Base-by-base conservation (phyloP, 257 asterid species). In the Echium plantagineum region DNA sequence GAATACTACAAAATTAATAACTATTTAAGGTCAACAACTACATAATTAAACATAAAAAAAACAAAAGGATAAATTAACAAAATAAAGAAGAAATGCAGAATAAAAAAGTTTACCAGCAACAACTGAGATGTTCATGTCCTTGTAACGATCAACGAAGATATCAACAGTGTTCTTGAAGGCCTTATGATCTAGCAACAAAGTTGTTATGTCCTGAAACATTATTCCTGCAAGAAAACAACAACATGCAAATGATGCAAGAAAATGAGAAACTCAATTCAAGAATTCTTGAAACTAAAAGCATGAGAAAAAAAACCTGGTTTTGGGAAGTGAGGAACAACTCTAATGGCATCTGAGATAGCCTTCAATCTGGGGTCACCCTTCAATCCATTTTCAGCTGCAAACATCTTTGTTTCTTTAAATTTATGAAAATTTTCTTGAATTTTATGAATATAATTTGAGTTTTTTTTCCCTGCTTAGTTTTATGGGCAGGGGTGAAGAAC, bases 151-250 rank as follows among this genome's bases (percentile, higher is more conserved):
- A 65, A 87, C 89, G 77, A 87, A 87, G 68, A 87, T 87, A 63
- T 85, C 94, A 58, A 87, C 79, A n/a, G 89, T 75, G 61, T 85
- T 85, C 68, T 85, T 79, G 75, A 87, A 85, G 3, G 79, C 94
- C 73, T 83, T 80, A 77, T 71, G 96, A 69, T 87, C 80, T 54
- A 81, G 74, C 57, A 87, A 67, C 83, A 87, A 72, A 21, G 96
- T 81, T 46, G 94, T 87, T 57, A 87, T 87, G 62, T 85, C 96
- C 67, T 85, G 94, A 63, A 87, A 87, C 96, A 87, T 87, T 59
- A 87, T 87, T 62, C 96, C 96, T 87, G 62, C 64, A 61, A 55
- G 49, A 21, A 62, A 20, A 28, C 32, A 65, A 22, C 21, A 17
- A 28, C 60, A 57, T 28, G 9, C 49, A 55, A 31, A 46, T 5